Evolutionary conservation across 805 yeast species (phyloP), one percentile per base, ranked within the genome.

Genomic region (Vanderwaltozyma tropicalis): DNA sequence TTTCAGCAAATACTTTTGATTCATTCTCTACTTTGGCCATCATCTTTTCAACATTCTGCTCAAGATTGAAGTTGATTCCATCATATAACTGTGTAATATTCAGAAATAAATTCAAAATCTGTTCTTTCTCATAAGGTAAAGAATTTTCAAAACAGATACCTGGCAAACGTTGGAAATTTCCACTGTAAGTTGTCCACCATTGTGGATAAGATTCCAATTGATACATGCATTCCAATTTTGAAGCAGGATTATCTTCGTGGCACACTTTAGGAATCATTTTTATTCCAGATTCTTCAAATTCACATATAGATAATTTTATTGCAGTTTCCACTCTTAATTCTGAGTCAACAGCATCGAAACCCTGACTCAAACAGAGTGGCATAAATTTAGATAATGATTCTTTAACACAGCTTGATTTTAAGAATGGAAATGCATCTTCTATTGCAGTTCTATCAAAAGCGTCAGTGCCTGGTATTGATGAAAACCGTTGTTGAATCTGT

Each of bases 181-280:
- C 85, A 43, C 77, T 77, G 49, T 71, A 80, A 0, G 80, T 75
- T 0, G 87, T 78, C 89, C 89, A 80, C 69, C 79, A 74, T 46
- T 78, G 81, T 0, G 75, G 63, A 3, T 63, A 57, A 17, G 47
- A 47, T 38, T 72, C 72, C 28, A 74, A 43, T 2, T 61, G 55
- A 3, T 44, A 35, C 22, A 74, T 58, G 42, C 80, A 76, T 16
- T 54, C 53, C 32, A 55, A 31, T 21, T 12, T 68, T 6, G 18
- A n/a, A 16, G 5, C 17, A 66, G 38, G 13, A 3, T 20, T 27
- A 3, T 9, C 2, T 8, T 11, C 2, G 3, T 25, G 17, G 28
- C 57, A 52, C 18, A 36, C 30, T n/a, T 28, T 27, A 9, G 54
- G 53, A 20, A 44, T 38, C 14, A 59, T 62, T 4, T 46, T 48